Conservation (phyloP, 257 asterid species). For the Forsythia suspensa region DNA sequence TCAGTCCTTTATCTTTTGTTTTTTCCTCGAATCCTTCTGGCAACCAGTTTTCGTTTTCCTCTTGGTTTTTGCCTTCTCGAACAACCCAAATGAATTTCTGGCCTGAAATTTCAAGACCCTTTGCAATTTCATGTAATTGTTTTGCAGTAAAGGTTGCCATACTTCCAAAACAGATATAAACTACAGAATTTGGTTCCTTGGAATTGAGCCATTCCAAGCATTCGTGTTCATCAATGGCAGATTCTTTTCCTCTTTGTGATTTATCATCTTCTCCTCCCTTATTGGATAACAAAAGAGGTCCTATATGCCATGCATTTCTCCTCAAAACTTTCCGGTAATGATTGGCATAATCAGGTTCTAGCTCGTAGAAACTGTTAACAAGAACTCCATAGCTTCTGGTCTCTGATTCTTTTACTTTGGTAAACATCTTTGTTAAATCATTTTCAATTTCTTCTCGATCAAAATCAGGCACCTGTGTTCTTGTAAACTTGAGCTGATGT, state of each 20-base stretch:
- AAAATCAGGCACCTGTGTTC: conserved; percentile 11
- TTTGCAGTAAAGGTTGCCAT: conserved; percentile 21
- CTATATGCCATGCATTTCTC: conserved; percentile 30
- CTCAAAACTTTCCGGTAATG: conserved; percentile 30
- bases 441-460: conserved; percentile 7
- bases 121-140: conserved; percentile 34
- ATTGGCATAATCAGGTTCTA: conserved; percentile 34
- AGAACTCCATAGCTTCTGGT: conserved; percentile 40
- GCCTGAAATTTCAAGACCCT: conserved; percentile 35
- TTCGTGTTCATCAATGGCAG: conserved; percentile 8
- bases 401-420: conserved; percentile 29
- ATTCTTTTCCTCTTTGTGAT: conserved; percentile 24
- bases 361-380: conserved; percentile 50
- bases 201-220: conserved; percentile 47
- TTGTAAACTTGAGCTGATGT: conserved; percentile 26
- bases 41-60: conserved; percentile 23
- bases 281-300: conserved; percentile 34
- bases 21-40: conserved; percentile 34
- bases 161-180: conserved; percentile 43
- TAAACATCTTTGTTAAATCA: background rate
- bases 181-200: conserved; percentile 34
- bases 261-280: conserved; percentile 6
- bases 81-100: conserved; percentile 43
- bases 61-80: conserved; percentile 2
- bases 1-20: conserved; percentile 22